Base-by-base conservation (phyloP, 2,329 filamentous ascomycete species). In the Penicillium sp. region DNA sequence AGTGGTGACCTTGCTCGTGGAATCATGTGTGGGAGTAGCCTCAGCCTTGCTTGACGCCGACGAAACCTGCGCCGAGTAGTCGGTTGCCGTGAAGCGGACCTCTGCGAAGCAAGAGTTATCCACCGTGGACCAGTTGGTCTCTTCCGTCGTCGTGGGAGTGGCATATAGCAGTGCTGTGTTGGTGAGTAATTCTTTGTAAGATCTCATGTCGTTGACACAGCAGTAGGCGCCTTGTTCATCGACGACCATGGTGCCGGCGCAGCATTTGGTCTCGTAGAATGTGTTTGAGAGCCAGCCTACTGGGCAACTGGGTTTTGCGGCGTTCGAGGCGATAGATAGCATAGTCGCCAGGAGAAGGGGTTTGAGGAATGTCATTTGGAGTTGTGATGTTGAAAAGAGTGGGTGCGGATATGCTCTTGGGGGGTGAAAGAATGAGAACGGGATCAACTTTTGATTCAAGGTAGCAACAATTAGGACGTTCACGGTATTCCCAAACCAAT, bases 41-140 rank as follows among this genome's bases (percentile, higher is more conserved):
- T 27, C 23, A 41, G 47, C 48, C 17, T 25, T 36, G 12, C 21
- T 23, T n/a, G 48, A 25, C 23, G 58, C 58, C 4, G 45, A 43
- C 7, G 55, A 60, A 12, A 60, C 58, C 15, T 47, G 55, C n/a
- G 17, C n/a, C 4, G 55, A 60, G n/a, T 55, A 58, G 29, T 58
- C 55, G 12, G 44, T 58, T 5, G 55, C 58, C 5, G 55, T 55
- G 36, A 58, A 55, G 17, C 50, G 58, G 23, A 60, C 27, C 45
- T 43, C 29, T 0, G 39, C 25, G 13, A 60, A 1, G 29, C 58
- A 59, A 31, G 45, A 29, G 4, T 39, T 12, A 2, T 23, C 25
- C 6, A 29, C 19, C 1, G 53, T 53, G n/a, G 45, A 41, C 38
- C 41, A 50, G 15, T 33, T 12, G 4, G 17, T 31, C 3, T 55